Percentiles rank a stretch among this genome's conserved stretches.
These are phyloP conservation scores for Pseudozyma sp. DNA, from an alignment of 1,284 basidiomycete genomes.

Conservation along the genomic window DNA sequence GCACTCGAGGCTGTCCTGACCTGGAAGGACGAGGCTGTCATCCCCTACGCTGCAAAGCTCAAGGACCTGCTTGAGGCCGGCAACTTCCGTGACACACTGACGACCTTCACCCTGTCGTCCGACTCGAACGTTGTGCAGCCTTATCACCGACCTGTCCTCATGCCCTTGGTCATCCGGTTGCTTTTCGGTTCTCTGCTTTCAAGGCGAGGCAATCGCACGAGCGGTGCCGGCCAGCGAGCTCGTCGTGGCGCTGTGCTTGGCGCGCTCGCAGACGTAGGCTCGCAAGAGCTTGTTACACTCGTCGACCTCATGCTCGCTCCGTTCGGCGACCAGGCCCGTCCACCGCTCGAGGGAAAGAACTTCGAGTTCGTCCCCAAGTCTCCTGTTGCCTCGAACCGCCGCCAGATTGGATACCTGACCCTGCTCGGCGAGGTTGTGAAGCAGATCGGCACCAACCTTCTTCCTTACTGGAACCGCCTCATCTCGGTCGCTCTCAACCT, in stretches of 20 bases:
- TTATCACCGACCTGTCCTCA: constrained; percentile 77
- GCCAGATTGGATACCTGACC: constrained; percentile 69
- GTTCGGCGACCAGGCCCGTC: constrained; percentile 71
- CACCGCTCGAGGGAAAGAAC: constrained; percentile 25
- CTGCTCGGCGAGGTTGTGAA: constrained; percentile 65
- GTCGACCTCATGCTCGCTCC: constrained; percentile 92
- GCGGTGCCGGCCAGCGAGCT: constrained; percentile 73
- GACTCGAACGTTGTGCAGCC: constrained; percentile 74
- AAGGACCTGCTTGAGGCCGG: constrained; percentile 83
- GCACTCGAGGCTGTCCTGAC: constrained; percentile 85
- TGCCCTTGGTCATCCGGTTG: constrained; percentile 82
- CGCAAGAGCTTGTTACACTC: constrained; percentile 81
- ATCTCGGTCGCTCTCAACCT: constrained; percentile 57
- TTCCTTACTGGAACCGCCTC: constrained; percentile 55
- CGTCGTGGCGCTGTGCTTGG: constrained; percentile 82
- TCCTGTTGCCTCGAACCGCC: constrained; percentile 43
- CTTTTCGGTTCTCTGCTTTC: constrained; percentile 92
- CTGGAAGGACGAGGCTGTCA: constrained; percentile 81
- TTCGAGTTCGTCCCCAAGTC: constrained; percentile 48
- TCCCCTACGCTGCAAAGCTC: constrained; percentile 78
- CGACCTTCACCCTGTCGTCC: constrained; percentile 72
- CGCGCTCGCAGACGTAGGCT: constrained; percentile 78
- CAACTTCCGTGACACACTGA: constrained; percentile 88
- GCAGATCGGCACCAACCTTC: constrained; percentile 55
- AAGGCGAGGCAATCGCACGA: constrained; percentile 76